These are phyloP conservation scores for Exophiala bonariae DNA, from an alignment of 2,329 filamentous ascomycete species.

Conservation along the genomic window DNA sequence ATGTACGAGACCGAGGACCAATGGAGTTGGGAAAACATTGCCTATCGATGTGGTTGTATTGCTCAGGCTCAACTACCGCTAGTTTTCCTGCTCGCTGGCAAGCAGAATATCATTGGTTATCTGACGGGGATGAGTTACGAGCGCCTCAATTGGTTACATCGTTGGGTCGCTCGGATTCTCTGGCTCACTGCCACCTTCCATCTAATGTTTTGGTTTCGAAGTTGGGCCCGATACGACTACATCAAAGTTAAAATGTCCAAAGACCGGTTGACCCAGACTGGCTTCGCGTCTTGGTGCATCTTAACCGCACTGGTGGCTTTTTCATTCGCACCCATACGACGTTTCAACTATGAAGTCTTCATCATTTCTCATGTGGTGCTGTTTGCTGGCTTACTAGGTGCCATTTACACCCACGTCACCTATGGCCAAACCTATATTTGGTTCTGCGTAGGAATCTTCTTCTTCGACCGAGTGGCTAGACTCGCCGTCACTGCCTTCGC, in stretches of 20 bases:
- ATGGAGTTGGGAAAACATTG: conserved; percentile 57
- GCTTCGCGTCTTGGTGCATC: conserved; percentile 54
- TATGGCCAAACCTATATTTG: conserved; percentile 21
- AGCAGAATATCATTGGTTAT: conserved; percentile 54
- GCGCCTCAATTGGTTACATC: conserved; percentile 54
- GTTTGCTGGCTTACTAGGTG: conserved; percentile 49
- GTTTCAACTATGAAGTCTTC: conserved; percentile 55
- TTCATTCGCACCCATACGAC: conserved; percentile 51
- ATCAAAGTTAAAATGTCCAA: conserved; percentile 49
- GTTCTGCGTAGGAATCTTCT: conserved; percentile 20
- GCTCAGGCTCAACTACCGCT: conserved; percentile 55
- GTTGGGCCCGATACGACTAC: conserved; percentile 54
- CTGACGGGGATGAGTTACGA: conserved; percentile 51
- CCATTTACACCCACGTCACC: conserved; percentile 34
- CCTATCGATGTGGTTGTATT: conserved; percentile 56
- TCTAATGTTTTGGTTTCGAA: conserved; percentile 54
- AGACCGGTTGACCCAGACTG: conserved; percentile 50
- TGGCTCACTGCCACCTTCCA: conserved; percentile 57
- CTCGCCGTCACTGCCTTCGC: conserved; percentile 11
- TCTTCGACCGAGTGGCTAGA: conserved; percentile 21
- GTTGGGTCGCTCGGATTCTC: conserved; percentile 52
- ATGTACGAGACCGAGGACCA: conserved; percentile 51
- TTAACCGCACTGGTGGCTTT: conserved; percentile 53
- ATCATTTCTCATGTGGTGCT: conserved; percentile 56
- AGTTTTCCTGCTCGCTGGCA: conserved; percentile 57